Base-by-base conservation (phyloP, 768 basidiomycete species). In the Lactarius akahatsu region DNA sequence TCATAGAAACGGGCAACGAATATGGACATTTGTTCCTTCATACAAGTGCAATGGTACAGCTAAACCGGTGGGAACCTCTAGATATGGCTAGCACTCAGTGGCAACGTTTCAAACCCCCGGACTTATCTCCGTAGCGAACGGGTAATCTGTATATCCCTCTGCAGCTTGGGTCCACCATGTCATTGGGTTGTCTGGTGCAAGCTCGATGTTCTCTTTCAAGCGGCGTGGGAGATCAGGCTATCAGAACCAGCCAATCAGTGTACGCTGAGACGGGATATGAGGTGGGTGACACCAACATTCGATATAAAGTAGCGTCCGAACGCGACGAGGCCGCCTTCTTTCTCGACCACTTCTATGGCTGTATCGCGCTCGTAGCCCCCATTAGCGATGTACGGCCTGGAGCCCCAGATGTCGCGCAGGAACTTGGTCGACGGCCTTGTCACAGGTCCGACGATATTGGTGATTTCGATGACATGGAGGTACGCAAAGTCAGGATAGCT, bases 401-500 rank as follows among this genome's bases (percentile, higher is more conserved):
- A 61, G 3, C 64, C 63, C 74, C 74, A 75, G 18, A 74, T 66
- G 3, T 71, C 67, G 13, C 73, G 70, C 52, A 73, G 34, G 60
- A 70, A 67, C 40, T 73, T 66, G 62, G 70, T 73, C 7, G 72
- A 71, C 4, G 60, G 56, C n/a, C 32, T 43, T 20, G 18, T 8
- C 1, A 6, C 36, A 28, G 26, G n/a, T 30, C 64, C 68, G 9
- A 64, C 28, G 41, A 30, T 28, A 3, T 63, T 23, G 23, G 64
- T 52, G 16, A 74, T 69, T 62, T 79, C 75, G 26, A 77, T 62
- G 52, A 77, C 58, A 69, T 80, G 79, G 50, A 76, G 77, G 61
- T 69, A 60, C 47, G 63, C 65, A 28, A 62, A 61, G 57, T 64
- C 62, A 9, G 56, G 59, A 34, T 57, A 43, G 61, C 52, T 69